These are phyloP conservation scores for Alternaria metachromatica DNA, from an alignment of 2,329 filamentous ascomycete species.

Conservation along the genomic window DNA sequence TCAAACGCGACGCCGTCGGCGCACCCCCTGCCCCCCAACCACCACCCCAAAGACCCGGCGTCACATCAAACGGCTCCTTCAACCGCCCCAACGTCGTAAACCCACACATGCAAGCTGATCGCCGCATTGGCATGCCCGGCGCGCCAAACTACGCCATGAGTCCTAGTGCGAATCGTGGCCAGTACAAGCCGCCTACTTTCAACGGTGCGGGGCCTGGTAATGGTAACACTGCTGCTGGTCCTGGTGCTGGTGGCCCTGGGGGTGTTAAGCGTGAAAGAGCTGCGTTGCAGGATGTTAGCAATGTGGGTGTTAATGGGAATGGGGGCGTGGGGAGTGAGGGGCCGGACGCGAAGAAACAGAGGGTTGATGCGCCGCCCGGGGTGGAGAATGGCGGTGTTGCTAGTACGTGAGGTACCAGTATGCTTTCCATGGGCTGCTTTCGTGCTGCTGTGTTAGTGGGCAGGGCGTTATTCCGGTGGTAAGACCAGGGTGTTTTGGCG, in stretches of 20 bases:
- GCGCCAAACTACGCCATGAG: constrained; percentile 45
- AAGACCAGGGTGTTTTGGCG: not conserved
- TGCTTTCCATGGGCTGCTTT: not conserved
- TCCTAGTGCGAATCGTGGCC: constrained; percentile 52
- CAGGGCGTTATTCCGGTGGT: not conserved
- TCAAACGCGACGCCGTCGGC: constrained; percentile 60
- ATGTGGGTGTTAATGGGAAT: constrained; percentile 42
- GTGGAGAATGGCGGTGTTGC: constrained; percentile 26
- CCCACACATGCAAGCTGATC: constrained; percentile 54
- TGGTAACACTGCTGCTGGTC: not conserved
- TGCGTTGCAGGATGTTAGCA: constrained; percentile 56
- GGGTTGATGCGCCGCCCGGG: constrained; percentile 36
- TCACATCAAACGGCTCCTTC: constrained; percentile 19
- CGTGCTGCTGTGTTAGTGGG: not conserved
- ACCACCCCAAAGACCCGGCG: constrained; percentile 16
- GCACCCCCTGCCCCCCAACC: constrained; percentile 24
- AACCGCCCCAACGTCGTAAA: constrained; percentile 55
- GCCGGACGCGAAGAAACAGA: constrained; percentile 51
- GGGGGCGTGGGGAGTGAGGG: constrained; percentile 30
- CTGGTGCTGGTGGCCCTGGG: not conserved
- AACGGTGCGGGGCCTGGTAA: constrained; percentile 14
- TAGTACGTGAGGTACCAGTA: not conserved
- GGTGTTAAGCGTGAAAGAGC: constrained; percentile 41
- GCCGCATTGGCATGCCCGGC: constrained; percentile 59
- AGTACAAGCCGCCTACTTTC: constrained; percentile 54